Conservation (phyloP, 768 basidiomycete genomes). For the Cyathus striatus region DNA sequence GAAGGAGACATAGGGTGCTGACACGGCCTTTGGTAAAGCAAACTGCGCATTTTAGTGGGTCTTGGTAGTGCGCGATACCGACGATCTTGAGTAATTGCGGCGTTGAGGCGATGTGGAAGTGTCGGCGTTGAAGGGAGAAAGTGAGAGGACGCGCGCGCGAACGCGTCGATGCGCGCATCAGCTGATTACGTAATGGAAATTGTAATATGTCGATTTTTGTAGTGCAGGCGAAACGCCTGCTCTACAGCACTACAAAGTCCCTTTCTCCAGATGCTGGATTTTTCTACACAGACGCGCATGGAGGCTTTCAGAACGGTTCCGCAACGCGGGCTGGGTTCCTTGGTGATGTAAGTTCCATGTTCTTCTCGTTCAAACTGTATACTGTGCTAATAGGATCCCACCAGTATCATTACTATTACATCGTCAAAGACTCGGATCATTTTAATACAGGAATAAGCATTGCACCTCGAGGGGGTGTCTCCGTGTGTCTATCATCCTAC, state of each 20-base stretch:
- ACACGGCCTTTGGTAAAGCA: too few species aligned
- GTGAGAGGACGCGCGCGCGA: too few species aligned
- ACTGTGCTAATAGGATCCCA: background rate
- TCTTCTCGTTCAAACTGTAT: background rate
- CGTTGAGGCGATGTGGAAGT: too few species aligned
- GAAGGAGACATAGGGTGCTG: too few species aligned
- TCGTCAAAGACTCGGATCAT: slow-evolving; percentile 20
- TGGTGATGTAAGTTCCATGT: slow-evolving; percentile 4
- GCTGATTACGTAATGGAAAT: too few species aligned
- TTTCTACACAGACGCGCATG: slow-evolving; percentile 15
- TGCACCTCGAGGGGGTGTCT: slow-evolving; percentile 14
- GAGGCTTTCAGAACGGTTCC: slow-evolving; percentile 10
- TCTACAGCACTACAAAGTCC: slow-evolving; percentile 10
- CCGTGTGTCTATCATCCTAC: background rate
- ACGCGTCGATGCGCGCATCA: too few species aligned
- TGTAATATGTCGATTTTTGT: too few species aligned
- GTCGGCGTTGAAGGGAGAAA: too few species aligned
- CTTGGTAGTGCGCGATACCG: too few species aligned
- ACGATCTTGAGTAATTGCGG: too few species aligned
- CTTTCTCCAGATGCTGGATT: slow-evolving; percentile 8
- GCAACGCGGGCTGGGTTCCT: slow-evolving; percentile 17
- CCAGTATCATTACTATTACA: slow-evolving; percentile 21
- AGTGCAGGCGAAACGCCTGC: too few species aligned
- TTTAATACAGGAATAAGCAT: slow-evolving; percentile 29
- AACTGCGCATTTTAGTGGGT: too few species aligned